These are phyloP conservation scores for Vairimorpha necatrix DNA, from an alignment of 371 early-diverging fungal genomes.

Conservation along the genomic window DNA sequence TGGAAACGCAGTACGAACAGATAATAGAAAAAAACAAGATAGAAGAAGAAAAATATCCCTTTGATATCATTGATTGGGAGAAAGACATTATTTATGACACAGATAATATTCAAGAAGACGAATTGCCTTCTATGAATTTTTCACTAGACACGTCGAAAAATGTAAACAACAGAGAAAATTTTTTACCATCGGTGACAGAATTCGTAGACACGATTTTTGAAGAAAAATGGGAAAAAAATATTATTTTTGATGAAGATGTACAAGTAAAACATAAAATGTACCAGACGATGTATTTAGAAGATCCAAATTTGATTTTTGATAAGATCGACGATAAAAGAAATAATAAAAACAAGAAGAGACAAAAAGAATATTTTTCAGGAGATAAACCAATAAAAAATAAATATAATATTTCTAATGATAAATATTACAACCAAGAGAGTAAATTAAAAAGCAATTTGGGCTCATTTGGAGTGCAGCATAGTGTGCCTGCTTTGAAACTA, in stretches of 20 bases:
- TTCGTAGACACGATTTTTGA: constrained; percentile 60
- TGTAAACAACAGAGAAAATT: background rate
- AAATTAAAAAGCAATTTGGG: constrained; percentile 73
- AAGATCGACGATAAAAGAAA: constrained; percentile 58
- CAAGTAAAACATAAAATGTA: constrained; percentile 34
- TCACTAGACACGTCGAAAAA: background rate
- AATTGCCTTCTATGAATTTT: background rate
- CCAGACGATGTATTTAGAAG: constrained; percentile 58
- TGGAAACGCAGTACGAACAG: constrained; percentile 28
- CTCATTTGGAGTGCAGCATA: constrained; percentile 76
- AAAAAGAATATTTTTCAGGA: constrained; percentile 41
- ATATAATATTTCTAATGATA: constrained; percentile 89
- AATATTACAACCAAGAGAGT: constrained; percentile 73
- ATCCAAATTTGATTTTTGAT: constrained; percentile 66
- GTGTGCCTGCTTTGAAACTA: constrained; percentile 80
- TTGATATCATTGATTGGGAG: constrained; percentile 65
- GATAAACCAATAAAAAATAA: constrained; percentile 67
- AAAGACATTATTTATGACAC: constrained; percentile 44
- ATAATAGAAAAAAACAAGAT: constrained; percentile 11
- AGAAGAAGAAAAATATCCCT: constrained; percentile 36
- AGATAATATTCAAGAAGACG: background rate
- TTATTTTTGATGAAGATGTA: constrained; percentile 59
- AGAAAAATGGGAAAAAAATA: constrained; percentile 62
- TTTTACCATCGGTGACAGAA: constrained; percentile 17
- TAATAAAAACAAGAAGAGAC: constrained; percentile 50